A percentile compares a stretch with the other conserved stretches of the same genome.
These are phyloP conservation scores for Aureobasidium sp. DNA, from an alignment of 2,329 filamentous ascomycete species.

Conservation along the genomic window DNA sequence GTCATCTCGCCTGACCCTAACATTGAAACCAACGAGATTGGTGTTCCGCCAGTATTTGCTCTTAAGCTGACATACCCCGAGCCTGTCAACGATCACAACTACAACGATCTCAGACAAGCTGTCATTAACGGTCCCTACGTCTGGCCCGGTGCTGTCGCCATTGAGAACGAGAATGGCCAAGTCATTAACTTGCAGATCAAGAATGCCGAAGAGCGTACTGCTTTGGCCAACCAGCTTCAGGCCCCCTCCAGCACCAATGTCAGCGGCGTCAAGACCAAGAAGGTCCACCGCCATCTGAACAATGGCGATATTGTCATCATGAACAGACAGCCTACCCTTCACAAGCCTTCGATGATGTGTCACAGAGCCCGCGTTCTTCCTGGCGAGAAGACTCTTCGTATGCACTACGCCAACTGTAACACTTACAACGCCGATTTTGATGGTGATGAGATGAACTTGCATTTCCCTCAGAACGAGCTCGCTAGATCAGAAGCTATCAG, in stretches of 20 bases:
- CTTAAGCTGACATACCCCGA: constrained; percentile 94
- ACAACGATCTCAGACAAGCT: constrained; percentile 88
- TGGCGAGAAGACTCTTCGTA: constrained; percentile 93
- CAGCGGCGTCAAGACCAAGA: constrained; percentile 79
- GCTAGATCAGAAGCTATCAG: constrained; percentile 87
- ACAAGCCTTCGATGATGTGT: constrained; percentile 99
- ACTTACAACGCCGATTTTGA: constrained; percentile 99
- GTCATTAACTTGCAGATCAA: constrained; percentile 83
- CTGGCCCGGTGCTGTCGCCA: constrained; percentile 89
- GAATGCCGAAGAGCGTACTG: constrained; percentile 77
- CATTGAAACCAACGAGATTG: constrained; percentile 98
- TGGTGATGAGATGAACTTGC: constrained; percentile 99
- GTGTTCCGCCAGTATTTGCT: constrained; percentile 95
- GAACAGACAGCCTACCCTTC: constrained; percentile 96
- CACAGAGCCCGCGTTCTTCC: constrained; percentile 87
- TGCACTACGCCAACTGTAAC: constrained; percentile 99
- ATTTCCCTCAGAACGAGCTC: constrained; percentile 95
- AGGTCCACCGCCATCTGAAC: constrained; percentile 90
- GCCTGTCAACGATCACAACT: constrained; percentile 95
- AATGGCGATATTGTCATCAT: constrained; percentile 97
- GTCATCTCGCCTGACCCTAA: constrained; percentile 98
- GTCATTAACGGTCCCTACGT: constrained; percentile 91
- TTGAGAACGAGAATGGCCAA: constrained; percentile 93
- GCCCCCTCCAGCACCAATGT: constrained; percentile 70
- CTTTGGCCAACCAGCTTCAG: constrained; percentile 86